A percentile compares a stretch with the other conserved stretches of the same genome.
These are phyloP conservation scores for Zancudomyces culisetae DNA, from an alignment of 371 early-diverging fungal genomes.

Conservation along the genomic window DNA sequence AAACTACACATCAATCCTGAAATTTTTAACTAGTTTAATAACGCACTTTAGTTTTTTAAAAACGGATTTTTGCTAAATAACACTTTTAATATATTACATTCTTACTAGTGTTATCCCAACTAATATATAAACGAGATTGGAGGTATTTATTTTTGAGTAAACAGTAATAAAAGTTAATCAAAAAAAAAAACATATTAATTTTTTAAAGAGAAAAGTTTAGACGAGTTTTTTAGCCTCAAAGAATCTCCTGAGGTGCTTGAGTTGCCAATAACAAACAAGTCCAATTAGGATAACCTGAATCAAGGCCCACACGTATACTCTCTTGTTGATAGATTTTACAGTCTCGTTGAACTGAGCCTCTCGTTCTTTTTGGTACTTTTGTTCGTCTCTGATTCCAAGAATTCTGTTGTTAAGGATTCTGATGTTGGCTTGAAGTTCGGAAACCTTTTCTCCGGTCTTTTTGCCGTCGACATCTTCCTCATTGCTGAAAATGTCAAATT, in stretches of 20 bases:
- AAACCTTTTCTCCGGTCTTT: slow-evolving; percentile 31
- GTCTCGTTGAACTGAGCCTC: slow-evolving; percentile 77
- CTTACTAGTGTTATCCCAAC: no score
- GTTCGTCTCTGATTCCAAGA: slow-evolving; percentile 68
- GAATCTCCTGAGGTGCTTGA: slow-evolving; percentile 74
- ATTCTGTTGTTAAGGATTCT: slow-evolving; percentile 66
- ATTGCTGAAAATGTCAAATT: slow-evolving; percentile 60
- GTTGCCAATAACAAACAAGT: slow-evolving; percentile 76
- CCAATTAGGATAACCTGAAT: slow-evolving; percentile 61
- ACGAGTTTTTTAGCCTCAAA: slow-evolving; percentile 88
- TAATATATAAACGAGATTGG: not conserved
- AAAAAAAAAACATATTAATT: not conserved
- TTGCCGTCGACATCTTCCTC: slow-evolving; percentile 43
- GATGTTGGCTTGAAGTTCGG: slow-evolving; percentile 39
- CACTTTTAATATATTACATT: no score
- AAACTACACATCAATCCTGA: no score
- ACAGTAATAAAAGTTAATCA: not conserved
- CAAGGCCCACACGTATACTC: slow-evolving; percentile 76
- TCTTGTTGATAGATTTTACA: slow-evolving; percentile 61
- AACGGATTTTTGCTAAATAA: no score
- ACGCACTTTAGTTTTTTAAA: no score
- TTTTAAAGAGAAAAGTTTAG: slow-evolving; percentile 23
- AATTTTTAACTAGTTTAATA: no score
- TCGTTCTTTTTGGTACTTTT: slow-evolving; percentile 69
- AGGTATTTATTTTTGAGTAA: not conserved